A percentile compares a stretch with the other conserved stretches of the same genome.
Conservation (phyloP, 1,284 basidiomycete species). For the Sporisorium graminicola region DNA sequence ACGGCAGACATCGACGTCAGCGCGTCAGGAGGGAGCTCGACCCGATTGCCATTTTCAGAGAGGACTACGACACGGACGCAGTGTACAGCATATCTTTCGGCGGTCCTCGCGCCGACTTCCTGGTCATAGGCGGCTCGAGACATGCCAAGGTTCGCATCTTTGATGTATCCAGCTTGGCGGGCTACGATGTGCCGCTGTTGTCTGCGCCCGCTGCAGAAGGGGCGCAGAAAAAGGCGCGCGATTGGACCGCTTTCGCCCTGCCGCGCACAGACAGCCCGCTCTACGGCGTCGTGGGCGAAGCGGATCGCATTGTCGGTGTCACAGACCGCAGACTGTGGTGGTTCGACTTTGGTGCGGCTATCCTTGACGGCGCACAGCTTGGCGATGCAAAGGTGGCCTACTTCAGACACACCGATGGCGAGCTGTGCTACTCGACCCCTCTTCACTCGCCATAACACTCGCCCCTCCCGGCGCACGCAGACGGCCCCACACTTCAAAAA, state of each 20-base stretch:
- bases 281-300: constrained; percentile 22
- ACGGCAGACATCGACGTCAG: background rate
- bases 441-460: background rate
- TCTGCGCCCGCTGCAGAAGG: background rate
- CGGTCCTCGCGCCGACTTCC: constrained; percentile 8
- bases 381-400: constrained; percentile 8
- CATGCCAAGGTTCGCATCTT: constrained; percentile 34
- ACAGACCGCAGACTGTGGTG: constrained; percentile 42
- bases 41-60: constrained; percentile 27
- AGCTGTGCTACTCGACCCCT: constrained; percentile 7
- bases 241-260: constrained; percentile 44
- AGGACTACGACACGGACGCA: constrained; percentile 28
- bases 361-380: background rate
- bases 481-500: background rate
- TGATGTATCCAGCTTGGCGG: constrained; percentile 15
- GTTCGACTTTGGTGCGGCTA: constrained; percentile 33
- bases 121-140: constrained; percentile 32
- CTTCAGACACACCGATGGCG: constrained; percentile 16
- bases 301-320: constrained; percentile 30
- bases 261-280: constrained; percentile 28
- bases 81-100: constrained; percentile 45
- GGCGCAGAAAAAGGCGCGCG: background rate
- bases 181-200: constrained; percentile 20
- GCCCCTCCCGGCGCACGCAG: background rate
- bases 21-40: constrained; percentile 10